Percentiles rank a stretch among this genome's conserved stretches.
These are phyloP conservation scores for Fragaria ananassa DNA, from an alignment of 306 rosid genomes.

Conservation along the genomic window DNA sequence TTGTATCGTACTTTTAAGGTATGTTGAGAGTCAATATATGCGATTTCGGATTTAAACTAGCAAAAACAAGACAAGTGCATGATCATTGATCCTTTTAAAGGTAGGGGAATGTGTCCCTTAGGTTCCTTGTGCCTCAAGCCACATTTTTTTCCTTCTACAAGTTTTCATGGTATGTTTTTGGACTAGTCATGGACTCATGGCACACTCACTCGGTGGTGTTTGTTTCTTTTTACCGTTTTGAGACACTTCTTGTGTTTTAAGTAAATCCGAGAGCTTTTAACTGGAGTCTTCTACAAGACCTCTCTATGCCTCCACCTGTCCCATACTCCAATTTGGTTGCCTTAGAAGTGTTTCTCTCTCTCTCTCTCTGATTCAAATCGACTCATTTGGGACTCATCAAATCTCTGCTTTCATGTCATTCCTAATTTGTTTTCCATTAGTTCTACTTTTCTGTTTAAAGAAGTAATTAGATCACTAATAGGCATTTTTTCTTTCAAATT, in stretches of 20 bases:
- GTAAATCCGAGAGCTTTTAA: constrained; percentile 31
- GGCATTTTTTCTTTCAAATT: not conserved
- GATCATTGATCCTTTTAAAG: not conserved
- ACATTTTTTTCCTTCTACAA: constrained; percentile 11
- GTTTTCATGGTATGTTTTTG: constrained; percentile 21
- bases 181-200: constrained; percentile 2
- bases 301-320: constrained; percentile 34
- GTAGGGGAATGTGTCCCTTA: not conserved
- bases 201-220: constrained; percentile 22
- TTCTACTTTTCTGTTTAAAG: not conserved
- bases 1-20: not conserved
- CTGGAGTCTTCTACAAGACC: constrained; percentile 40
- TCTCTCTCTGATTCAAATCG: not conserved
- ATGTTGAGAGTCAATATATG: not conserved
- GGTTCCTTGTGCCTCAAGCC: constrained; percentile 29
- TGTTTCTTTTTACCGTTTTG: constrained; percentile 31
- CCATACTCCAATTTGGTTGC: constrained; percentile 53
- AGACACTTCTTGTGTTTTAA: constrained; percentile 48
- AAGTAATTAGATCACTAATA: not conserved
- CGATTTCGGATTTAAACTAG: not conserved
- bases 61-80: not conserved
- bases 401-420: constrained; percentile 11
- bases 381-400: constrained; percentile 17
- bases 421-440: not conserved
- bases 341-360: constrained; percentile 63